Conservation (phyloP, 2,329 filamentous ascomycete genomes). For the Scedosporium aurantiacum region DNA sequence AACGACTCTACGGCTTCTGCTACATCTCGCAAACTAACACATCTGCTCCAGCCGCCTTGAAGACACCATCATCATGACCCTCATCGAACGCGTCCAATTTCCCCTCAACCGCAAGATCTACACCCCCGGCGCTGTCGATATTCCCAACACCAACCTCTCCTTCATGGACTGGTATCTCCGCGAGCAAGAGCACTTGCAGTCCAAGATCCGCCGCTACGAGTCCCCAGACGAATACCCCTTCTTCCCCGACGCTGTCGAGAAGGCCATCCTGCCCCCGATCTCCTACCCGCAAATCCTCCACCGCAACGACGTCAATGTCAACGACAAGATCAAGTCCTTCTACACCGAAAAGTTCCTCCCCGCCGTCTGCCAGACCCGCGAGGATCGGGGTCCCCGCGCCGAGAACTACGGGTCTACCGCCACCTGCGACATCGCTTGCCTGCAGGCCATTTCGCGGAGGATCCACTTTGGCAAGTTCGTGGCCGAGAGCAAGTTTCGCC, state of each 20-base stretch:
- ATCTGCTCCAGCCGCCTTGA: conserved; percentile 68
- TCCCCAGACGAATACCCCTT: conserved; percentile 96
- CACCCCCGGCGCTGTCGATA: conserved; percentile 62
- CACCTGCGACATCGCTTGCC: conserved; percentile 77
- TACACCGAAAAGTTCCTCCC: conserved; percentile 81
- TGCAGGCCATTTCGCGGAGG: conserved; percentile 80
- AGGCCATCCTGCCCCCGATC: conserved; percentile 76
- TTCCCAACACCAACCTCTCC: conserved; percentile 62
- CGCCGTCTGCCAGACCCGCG: conserved; percentile 63
- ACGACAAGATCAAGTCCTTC: conserved; percentile 71
- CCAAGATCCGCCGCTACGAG: conserved; percentile 86
- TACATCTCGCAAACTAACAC: not conserved
- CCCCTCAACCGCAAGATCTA: conserved; percentile 87
- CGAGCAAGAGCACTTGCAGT: conserved; percentile 85
- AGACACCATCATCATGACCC: conserved; percentile 93
- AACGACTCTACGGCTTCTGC: no score
- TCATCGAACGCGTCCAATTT: conserved; percentile 98
- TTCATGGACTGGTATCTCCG: conserved; percentile 91
- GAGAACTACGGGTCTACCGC: conserved; percentile 95
- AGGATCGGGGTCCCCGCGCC: conserved; percentile 71
- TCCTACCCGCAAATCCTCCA: conserved; percentile 83
- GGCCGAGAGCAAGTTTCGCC: conserved; percentile 86
- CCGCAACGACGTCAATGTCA: conserved; percentile 81
- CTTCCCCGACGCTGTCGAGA: conserved; percentile 71
- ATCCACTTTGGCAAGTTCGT: conserved; percentile 99